Conservation (phyloP, 768 basidiomycete genomes). For the Trametes cingulata region DNA sequence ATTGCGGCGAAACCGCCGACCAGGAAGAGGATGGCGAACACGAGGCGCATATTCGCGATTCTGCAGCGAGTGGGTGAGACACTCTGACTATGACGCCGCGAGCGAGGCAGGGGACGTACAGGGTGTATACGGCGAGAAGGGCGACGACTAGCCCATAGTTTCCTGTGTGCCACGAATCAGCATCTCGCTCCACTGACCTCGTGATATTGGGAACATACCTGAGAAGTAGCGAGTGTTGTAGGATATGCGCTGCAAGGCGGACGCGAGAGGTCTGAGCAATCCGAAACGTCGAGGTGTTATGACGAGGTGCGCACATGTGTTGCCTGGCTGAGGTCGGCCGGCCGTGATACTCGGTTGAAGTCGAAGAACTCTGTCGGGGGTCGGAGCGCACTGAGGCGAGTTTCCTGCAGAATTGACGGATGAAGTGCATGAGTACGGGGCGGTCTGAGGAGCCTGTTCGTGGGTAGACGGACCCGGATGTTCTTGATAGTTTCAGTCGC, state of each 20-base stretch:
- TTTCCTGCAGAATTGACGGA: slow-evolving; percentile 52
- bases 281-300: neutral
- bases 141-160: slow-evolving; percentile 86
- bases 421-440: slow-evolving; percentile 8
- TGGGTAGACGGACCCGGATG: slow-evolving; percentile 55
- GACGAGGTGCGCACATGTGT: slow-evolving; percentile 56
- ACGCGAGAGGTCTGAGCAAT: neutral
- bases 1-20: slow-evolving; percentile 89
- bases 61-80: slow-evolving; percentile 38
- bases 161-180: slow-evolving; percentile 43
- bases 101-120: slow-evolving; percentile 51
- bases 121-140: slow-evolving; percentile 79
- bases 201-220: slow-evolving; percentile 38
- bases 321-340: slow-evolving; percentile 78
- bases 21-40: slow-evolving; percentile 84
- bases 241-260: slow-evolving; percentile 69
- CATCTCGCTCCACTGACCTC: neutral
- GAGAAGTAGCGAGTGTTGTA: slow-evolving; percentile 94
- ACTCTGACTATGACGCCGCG: neutral
- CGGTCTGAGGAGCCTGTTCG: neutral
- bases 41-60: slow-evolving; percentile 78
- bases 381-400: slow-evolving; percentile 73
- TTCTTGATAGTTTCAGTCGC: slow-evolving; percentile 69
- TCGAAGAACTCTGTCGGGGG: slow-evolving; percentile 82
- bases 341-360: slow-evolving; percentile 78